Evolutionary conservation across 148 eudicot genomes (phyloP).

Genomic region (Nyssa sinensis): DNA sequence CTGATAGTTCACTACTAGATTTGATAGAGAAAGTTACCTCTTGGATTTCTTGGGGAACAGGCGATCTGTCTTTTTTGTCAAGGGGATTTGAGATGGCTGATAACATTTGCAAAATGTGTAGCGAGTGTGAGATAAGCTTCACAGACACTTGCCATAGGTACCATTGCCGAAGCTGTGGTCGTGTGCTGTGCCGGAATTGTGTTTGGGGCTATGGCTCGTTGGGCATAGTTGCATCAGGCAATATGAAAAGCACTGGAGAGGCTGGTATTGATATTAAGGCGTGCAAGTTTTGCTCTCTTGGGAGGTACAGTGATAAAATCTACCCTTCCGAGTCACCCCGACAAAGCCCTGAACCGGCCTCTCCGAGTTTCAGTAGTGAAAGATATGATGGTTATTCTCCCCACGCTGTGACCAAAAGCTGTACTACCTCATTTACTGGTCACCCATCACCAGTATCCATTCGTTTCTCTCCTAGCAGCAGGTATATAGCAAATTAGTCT

Average conservation of each 20-base stretch:
- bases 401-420: conserved; percentile 22
- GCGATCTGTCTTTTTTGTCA: conserved; percentile 23
- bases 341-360: conserved; percentile 63
- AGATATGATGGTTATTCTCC: conserved; percentile 39
- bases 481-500: conserved; percentile 30
- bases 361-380: conserved; percentile 47
- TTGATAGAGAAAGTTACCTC: conserved; percentile 61
- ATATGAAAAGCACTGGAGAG: conserved; percentile 20
- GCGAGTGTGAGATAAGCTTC: conserved; percentile 37
- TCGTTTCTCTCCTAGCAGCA: conserved; percentile 51
- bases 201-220: conserved; percentile 37
- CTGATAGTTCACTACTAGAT: conserved; percentile 49
- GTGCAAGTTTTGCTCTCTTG: conserved; percentile 59
- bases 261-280: conserved; percentile 40
- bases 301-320: conserved; percentile 54
- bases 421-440: conserved; percentile 27
- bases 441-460: conserved; percentile 42
- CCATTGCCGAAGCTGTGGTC: conserved; percentile 56
- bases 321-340: conserved; percentile 80
- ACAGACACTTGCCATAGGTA: conserved; percentile 36
- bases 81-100: conserved; percentile 37
- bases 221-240: conserved; percentile 31
- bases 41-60: conserved; percentile 54
- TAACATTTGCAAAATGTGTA: conserved; percentile 23
- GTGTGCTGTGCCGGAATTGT: conserved; percentile 64